A percentile compares a stretch with the other conserved stretches of the same genome.
Evolutionary conservation across 2,329 filamentous ascomycete genomes (phyloP).

Genomic region (Endothia cerciana): DNA sequence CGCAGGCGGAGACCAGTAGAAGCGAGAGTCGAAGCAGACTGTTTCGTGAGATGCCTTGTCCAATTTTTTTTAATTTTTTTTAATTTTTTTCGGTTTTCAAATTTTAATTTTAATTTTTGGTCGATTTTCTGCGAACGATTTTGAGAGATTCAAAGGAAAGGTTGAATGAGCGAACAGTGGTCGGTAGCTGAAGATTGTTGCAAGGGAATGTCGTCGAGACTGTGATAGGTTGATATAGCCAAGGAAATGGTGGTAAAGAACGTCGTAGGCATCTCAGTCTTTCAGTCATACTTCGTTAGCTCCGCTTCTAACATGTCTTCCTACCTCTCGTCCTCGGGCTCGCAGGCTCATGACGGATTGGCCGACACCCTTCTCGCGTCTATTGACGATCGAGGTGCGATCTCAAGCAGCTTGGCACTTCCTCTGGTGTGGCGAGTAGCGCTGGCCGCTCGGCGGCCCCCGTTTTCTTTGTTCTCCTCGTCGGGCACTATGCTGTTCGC

Average conservation of each 20-base stretch:
- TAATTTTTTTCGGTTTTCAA: constrained; percentile 22
- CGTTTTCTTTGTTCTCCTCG: constrained; percentile 43
- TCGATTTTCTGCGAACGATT: constrained; percentile 16
- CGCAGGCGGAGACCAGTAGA: constrained; percentile 1
- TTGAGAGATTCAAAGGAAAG: constrained; percentile 27
- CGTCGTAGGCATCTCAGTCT: constrained; percentile 27
- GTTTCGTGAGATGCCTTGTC: constrained; percentile 22
- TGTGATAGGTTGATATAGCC: constrained; percentile 16
- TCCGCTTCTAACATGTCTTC: constrained; percentile 7
- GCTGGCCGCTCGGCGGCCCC: constrained; percentile 69
- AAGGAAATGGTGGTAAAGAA: constrained; percentile 26
- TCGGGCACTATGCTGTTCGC: constrained; percentile 30
- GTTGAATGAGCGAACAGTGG: constrained; percentile 36
- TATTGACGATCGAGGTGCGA: constrained; percentile 59
- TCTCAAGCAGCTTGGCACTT: constrained; percentile 74
- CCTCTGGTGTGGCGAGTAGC: constrained; percentile 75
- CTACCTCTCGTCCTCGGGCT: constrained; percentile 4
- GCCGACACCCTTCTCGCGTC: constrained; percentile 47
- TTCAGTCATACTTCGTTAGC: constrained; percentile 22
- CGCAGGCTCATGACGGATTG: constrained; percentile 28
- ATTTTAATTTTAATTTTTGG: constrained; percentile 24
- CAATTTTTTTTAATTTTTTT: constrained; percentile 14
- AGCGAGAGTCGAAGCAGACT: constrained; percentile 18
- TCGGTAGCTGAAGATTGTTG: constrained; percentile 32
- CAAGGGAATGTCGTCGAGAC: constrained; percentile 31